Base-by-base conservation (phyloP, 2,329 filamentous ascomycete genomes). In the Tolypocladium sp. region DNA sequence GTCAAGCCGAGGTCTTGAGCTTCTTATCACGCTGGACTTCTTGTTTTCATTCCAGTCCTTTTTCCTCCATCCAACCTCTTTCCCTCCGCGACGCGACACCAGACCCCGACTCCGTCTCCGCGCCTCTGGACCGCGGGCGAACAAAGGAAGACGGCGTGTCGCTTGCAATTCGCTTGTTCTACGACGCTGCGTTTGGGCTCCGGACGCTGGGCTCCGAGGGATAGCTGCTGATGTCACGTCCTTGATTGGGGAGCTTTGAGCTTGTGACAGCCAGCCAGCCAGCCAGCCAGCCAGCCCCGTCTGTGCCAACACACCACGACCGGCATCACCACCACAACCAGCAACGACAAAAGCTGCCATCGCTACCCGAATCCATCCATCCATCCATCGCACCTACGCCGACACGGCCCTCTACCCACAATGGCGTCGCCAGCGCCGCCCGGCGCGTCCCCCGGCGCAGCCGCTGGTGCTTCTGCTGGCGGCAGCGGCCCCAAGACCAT, bases 401-500 rank as follows among this genome's bases (percentile, higher is more conserved):
- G 27, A 2, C 17, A 33, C 49, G 17, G 8, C 30, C 9, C 20
- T 22, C 42, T 22, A 8, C 20, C 42, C 30, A 15, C 40, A 51
- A 57, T 57, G 56, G 56, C 56, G 42, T 57, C 56, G 22, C 33
- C 41, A 6, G 33, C 55, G 42, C 42, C 42, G 37, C 17, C 42
- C 17, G 27, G 33, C 55, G 42, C 40, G 40, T 56, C 55, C 17
- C 17, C 55, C 10, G 30, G 27, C 40, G 51, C 38, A 15, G 33
- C 25, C 41, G 10, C 49, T 15, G n/a, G 42, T 27, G 38, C 46
- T 57, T 22, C 42, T 59, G 54, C 55, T 1, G 30, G 4, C 60
- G 27, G 38, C 72, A 4, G 66, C 65, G 37, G 60, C 64, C 49
- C 49, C 49, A 52, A 35, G 44, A 54, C 73, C 42, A 71, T 74